phyloP scores from a whole-genome alignment of 768 basidiomycete genomes.

The Collybia sp. region DNA sequence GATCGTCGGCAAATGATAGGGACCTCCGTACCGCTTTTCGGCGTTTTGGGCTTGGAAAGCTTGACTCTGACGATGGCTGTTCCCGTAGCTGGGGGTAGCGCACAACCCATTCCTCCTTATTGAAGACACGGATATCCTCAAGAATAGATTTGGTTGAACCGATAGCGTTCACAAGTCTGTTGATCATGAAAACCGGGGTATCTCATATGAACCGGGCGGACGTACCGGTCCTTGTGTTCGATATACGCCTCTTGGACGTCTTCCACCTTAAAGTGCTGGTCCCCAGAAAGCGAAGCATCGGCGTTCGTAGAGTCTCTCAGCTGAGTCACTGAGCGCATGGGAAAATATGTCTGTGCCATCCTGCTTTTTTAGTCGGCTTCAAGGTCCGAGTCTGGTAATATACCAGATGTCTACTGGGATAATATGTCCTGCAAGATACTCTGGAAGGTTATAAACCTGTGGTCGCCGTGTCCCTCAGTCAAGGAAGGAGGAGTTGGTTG shows the following conservation, averaged over 20 bases:
- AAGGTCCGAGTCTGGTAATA: background rate
- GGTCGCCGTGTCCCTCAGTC: background rate
- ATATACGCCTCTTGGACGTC: conserved; percentile 76
- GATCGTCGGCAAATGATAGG: conserved; percentile 84
- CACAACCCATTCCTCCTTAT: conserved; percentile 82
- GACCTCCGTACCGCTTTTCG: conserved; percentile 53
- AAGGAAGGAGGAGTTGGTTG: background rate
- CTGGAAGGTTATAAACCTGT: too few relatives aligned
- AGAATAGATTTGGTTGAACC: conserved; percentile 67
- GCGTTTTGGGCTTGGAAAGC: conserved; percentile 24
- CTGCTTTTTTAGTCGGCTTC: conserved; percentile 7
- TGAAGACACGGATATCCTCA: conserved; percentile 70
- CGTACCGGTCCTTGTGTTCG: conserved; percentile 72
- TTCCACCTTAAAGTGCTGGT: conserved; percentile 52
- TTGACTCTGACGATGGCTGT: conserved; percentile 21
- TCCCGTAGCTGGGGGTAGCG: conserved; percentile 78
- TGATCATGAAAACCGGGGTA: conserved; percentile 6
- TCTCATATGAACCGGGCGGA: conserved; percentile 5
- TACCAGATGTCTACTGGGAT: conserved; percentile 1
- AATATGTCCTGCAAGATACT: background rate
- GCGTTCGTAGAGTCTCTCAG: conserved; percentile 19
- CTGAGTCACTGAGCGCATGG: conserved; percentile 29
- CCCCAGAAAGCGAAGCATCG: conserved; percentile 25
- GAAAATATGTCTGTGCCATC: conserved; percentile 41
- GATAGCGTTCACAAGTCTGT: conserved; percentile 74